Evolutionary conservation across 306 rosid genomes (phyloP).

Genomic region (Vigna mungo): DNA sequence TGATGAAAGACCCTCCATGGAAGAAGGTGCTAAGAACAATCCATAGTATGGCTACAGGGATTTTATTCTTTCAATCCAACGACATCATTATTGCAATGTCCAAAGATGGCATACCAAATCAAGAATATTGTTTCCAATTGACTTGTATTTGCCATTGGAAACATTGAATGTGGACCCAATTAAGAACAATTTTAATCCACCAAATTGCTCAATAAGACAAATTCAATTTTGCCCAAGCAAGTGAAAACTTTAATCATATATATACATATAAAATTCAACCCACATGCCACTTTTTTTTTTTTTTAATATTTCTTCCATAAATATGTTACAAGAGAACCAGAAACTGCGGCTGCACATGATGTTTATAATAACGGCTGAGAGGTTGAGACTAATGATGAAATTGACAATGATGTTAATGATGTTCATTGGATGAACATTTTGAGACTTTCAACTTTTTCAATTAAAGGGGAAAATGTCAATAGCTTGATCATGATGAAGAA

Average conservation of each 20-base stretch:
- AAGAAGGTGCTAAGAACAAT: not conserved
- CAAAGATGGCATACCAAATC: not conserved
- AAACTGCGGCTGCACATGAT: conserved; percentile 38
- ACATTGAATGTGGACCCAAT: conserved; percentile 46
- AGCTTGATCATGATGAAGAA: conserved; percentile 30
- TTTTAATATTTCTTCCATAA: not conserved
- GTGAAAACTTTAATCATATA: not conserved
- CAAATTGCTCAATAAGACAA: conserved; percentile 36
- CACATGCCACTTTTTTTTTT: conserved; percentile 11
- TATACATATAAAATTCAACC: not conserved
- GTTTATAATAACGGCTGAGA: conserved; percentile 7
- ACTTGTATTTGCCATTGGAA: conserved; percentile 30
- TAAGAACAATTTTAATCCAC: not conserved
- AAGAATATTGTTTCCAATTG: conserved; percentile 29
- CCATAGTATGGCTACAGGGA: conserved; percentile 25
- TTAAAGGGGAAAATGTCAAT: conserved; percentile 24
- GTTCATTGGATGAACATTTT: conserved; percentile 13
- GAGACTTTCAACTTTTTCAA: conserved; percentile 13
- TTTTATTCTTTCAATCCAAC: not conserved
- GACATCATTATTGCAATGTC: conserved; percentile 45
- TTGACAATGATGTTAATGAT: conserved; percentile 34
- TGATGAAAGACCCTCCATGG: not conserved
- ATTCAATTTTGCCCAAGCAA: conserved; percentile 42
- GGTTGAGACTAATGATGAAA: conserved; percentile 42
- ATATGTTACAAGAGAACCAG: not conserved